Evolutionary conservation across 2,329 filamentous ascomycete species (phyloP).

Genomic region (Colletotrichum filicis): DNA sequence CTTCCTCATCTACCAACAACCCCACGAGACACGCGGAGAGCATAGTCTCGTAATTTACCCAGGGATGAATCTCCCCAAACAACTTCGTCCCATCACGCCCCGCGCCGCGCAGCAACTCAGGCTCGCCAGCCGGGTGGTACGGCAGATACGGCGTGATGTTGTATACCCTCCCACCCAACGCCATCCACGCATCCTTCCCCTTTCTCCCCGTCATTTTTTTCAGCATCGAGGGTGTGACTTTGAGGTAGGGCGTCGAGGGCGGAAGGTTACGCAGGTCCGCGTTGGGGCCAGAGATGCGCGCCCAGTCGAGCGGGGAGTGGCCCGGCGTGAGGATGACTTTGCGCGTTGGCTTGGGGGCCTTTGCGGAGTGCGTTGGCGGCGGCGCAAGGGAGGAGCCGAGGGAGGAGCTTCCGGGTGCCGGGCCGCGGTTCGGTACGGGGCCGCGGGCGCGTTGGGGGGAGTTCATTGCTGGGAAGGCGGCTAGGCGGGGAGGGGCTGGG

Average conservation of each 20-base stretch:
- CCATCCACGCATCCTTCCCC: conserved; percentile 90
- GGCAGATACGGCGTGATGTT: conserved; percentile 91
- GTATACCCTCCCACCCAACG: conserved; percentile 89
- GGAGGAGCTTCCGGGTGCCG: conserved; percentile 39
- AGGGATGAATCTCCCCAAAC: conserved; percentile 75
- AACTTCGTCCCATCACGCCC: conserved; percentile 71
- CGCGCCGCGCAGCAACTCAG: conserved; percentile 74
- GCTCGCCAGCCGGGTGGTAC: conserved; percentile 89
- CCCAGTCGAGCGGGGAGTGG: conserved; percentile 97
- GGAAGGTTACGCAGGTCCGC: conserved; percentile 75
- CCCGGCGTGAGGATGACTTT: conserved; percentile 89
- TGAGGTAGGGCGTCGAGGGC: conserved; percentile 65
- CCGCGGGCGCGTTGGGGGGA: conserved; percentile 40
- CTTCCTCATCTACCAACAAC: conserved; percentile 69
- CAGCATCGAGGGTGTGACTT: conserved; percentile 86
- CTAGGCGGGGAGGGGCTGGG: conserved; percentile 28
- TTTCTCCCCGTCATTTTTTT: conserved; percentile 83
- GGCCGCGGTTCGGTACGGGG: conserved; percentile 49
- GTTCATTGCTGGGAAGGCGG: conserved; percentile 35
- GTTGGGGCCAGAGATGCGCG: conserved; percentile 74
- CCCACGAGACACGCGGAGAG: conserved; percentile 71
- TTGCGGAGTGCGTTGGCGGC: conserved; percentile 63
- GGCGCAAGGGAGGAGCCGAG: conserved; percentile 58
- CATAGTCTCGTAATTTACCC: conserved; percentile 81
- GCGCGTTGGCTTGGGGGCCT: conserved; percentile 66